Percentiles rank a stretch among this genome's conserved stretches.
These are phyloP conservation scores for Sugiyamaella mastotermitis DNA, from an alignment of 805 yeast genomes.

Conservation along the genomic window DNA sequence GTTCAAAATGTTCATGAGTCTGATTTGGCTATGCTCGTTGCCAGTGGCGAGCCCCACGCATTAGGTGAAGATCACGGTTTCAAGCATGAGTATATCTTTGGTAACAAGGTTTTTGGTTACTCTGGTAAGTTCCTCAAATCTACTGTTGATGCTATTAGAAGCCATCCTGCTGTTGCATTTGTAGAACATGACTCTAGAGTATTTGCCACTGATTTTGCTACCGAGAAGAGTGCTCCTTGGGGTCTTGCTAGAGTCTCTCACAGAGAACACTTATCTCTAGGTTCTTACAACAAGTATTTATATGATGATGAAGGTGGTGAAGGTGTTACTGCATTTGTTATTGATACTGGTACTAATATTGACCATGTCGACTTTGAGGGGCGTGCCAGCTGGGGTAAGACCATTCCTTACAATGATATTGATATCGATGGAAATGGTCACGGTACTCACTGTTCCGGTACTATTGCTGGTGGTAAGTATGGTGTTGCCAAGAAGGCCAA, in stretches of 20 bases:
- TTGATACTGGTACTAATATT: slow-evolving; percentile 68
- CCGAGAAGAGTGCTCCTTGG: slow-evolving; percentile 67
- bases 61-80: slow-evolving; percentile 22
- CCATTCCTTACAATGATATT: slow-evolving; percentile 42
- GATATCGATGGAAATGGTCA: slow-evolving; percentile 57
- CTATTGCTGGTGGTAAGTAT: slow-evolving; percentile 50
- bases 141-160: slow-evolving; percentile 66
- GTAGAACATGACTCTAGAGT: slow-evolving; percentile 60
- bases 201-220: slow-evolving; percentile 38
- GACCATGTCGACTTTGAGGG: slow-evolving; percentile 54
- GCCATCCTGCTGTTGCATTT: slow-evolving; percentile 47
- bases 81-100: slow-evolving; percentile 41
- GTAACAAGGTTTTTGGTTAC: slow-evolving; percentile 63
- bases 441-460: slow-evolving; percentile 65
- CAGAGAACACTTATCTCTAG: slow-evolving; percentile 54
- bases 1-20: slow-evolving; percentile 38
- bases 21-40: slow-evolving; percentile 21
- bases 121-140: slow-evolving; percentile 76
- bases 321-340: slow-evolving; percentile 67
- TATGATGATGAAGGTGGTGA: slow-evolving; percentile 56
- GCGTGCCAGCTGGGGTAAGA: slow-evolving; percentile 56
- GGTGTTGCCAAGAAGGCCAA: slow-evolving; percentile 59
- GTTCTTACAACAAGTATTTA: slow-evolving; percentile 53
- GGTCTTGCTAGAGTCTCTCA: slow-evolving; percentile 67
- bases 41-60: slow-evolving; percentile 36